These are phyloP conservation scores for Dinochytrium kinnereticum DNA, from an alignment of 371 early-diverging fungal genomes.

Conservation along the genomic window DNA sequence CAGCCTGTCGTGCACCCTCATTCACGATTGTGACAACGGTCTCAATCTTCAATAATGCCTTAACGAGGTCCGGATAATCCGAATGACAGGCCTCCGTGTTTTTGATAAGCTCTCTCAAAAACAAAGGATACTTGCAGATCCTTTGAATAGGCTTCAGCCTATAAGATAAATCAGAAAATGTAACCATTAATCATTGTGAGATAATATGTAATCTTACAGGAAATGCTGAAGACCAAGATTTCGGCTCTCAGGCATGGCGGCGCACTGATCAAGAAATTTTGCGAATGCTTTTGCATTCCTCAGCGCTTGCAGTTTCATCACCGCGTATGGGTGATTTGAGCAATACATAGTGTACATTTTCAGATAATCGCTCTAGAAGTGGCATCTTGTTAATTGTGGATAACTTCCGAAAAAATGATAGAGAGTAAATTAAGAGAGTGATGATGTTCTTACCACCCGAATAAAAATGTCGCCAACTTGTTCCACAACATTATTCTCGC, in stretches of 20 bases:
- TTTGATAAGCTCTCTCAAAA: conserved; percentile 63
- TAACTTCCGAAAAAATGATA: no score
- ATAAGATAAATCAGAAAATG: not conserved
- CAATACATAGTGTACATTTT: conserved; percentile 64
- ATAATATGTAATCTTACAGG: conserved; percentile 41
- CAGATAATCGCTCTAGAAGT: conserved; percentile 51
- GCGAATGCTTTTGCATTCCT: conserved; percentile 38
- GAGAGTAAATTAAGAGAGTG: not conserved
- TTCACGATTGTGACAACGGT: conserved; percentile 59
- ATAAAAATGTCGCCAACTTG: conserved; percentile 53
- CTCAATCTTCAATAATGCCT: conserved; percentile 52
- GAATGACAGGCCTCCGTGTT: conserved; percentile 49
- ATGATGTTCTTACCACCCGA: conserved; percentile 41
- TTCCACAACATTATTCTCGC: conserved; percentile 38
- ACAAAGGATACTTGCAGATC: conserved; percentile 95
- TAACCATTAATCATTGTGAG: not conserved
- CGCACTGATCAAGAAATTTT: conserved; percentile 48
- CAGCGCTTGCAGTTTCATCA: conserved; percentile 51
- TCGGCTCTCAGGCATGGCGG: conserved; percentile 40
- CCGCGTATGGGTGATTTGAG: conserved; percentile 58
- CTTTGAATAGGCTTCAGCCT: conserved; percentile 95
- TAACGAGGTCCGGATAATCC: conserved; percentile 43
- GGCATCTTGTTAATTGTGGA: not conserved
- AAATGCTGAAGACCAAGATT: conserved; percentile 52
- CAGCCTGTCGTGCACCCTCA: conserved; percentile 54